Conservation (phyloP, 2,329 filamentous ascomycete genomes). For the Penicillium sp. region DNA sequence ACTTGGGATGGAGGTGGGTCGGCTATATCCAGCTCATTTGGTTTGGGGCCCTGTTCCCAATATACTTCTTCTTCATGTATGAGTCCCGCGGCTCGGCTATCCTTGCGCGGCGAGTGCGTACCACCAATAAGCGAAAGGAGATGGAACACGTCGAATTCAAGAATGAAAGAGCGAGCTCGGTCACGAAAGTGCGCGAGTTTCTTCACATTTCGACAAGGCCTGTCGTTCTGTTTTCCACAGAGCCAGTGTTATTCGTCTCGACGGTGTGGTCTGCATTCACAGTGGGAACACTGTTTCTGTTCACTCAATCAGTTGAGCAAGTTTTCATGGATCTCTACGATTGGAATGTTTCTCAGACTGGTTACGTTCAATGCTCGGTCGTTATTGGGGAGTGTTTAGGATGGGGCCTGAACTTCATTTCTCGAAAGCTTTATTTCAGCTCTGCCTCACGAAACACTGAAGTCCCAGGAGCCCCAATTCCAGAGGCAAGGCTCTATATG, state of each 20-base stretch:
- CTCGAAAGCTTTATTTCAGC: slow-evolving; percentile 16
- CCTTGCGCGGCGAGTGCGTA: slow-evolving; percentile 28
- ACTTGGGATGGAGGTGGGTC: slow-evolving; percentile 33
- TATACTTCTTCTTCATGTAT: slow-evolving; percentile 38
- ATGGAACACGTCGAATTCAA: neutral
- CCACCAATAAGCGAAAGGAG: slow-evolving; percentile 25
- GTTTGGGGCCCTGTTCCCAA: slow-evolving; percentile 29
- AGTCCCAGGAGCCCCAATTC: slow-evolving; percentile 37
- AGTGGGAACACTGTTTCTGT: slow-evolving; percentile 42
- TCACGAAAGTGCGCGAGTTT: neutral
- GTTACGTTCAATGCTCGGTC: slow-evolving; percentile 40
- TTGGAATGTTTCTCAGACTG: slow-evolving; percentile 22
- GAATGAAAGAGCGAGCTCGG: neutral
- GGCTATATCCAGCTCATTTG: slow-evolving; percentile 43
- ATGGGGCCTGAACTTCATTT: slow-evolving; percentile 33
- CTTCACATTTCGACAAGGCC: slow-evolving; percentile 32
- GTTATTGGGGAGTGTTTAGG: slow-evolving; percentile 42
- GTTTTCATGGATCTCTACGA: slow-evolving; percentile 32
- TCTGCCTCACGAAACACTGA: slow-evolving; percentile 36
- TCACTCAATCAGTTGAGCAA: slow-evolving; percentile 40
- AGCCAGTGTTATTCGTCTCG: slow-evolving; percentile 42
- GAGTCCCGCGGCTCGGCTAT: slow-evolving; percentile 43
- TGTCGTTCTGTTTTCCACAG: slow-evolving; percentile 35
- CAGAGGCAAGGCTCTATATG: slow-evolving; percentile 43
- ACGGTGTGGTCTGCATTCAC: slow-evolving; percentile 45